A percentile compares a stretch with the other conserved stretches of the same genome.
Evolutionary conservation across 2,329 filamentous ascomycete genomes (phyloP).

Genomic region (Beauveria scarabaeidicola): DNA sequence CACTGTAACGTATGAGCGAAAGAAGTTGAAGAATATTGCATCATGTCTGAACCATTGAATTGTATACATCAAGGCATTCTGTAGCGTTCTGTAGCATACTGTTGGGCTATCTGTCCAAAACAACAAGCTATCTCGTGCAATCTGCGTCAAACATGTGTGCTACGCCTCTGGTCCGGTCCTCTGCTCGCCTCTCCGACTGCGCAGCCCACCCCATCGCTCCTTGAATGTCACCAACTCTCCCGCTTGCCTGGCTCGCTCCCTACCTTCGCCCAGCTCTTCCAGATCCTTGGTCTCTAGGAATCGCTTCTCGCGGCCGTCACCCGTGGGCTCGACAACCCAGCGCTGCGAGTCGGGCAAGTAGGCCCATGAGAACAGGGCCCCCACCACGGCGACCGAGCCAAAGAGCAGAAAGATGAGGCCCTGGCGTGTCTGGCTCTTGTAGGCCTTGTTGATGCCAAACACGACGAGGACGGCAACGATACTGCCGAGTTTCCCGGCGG

Average conservation of each 20-base stretch:
- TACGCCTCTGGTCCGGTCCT: not conserved
- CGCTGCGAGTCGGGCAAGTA: slow-evolving; percentile 42
- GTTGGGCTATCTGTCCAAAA: not conserved
- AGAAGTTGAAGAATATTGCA: not conserved
- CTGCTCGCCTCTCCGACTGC: slow-evolving; percentile 14
- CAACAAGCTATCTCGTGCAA: not conserved
- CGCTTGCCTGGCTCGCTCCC: slow-evolving; percentile 33
- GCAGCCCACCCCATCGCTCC: slow-evolving; percentile 34
- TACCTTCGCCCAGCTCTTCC: slow-evolving; percentile 42
- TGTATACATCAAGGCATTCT: not conserved
- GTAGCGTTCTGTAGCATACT: not conserved
- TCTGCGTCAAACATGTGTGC: not conserved
- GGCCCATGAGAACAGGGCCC: slow-evolving; percentile 43
- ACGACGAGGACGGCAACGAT: slow-evolving; percentile 43
- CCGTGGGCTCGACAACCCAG: slow-evolving; percentile 18
- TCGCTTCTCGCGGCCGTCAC: slow-evolving; percentile 25
- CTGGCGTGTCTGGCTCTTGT: slow-evolving; percentile 33
- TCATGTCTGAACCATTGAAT: not conserved
- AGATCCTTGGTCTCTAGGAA: slow-evolving; percentile 38
- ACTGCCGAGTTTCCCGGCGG: slow-evolving; percentile 50
- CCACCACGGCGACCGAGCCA: slow-evolving; percentile 39
- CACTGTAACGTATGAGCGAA: not conserved
- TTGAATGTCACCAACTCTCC: slow-evolving; percentile 37
- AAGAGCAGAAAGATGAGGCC: slow-evolving; percentile 44
- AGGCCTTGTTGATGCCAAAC: slow-evolving; percentile 39